Evolutionary conservation across 495 filamentous ascomycete genomes (phyloP).

Genomic region (Cryomyces minteri): DNA sequence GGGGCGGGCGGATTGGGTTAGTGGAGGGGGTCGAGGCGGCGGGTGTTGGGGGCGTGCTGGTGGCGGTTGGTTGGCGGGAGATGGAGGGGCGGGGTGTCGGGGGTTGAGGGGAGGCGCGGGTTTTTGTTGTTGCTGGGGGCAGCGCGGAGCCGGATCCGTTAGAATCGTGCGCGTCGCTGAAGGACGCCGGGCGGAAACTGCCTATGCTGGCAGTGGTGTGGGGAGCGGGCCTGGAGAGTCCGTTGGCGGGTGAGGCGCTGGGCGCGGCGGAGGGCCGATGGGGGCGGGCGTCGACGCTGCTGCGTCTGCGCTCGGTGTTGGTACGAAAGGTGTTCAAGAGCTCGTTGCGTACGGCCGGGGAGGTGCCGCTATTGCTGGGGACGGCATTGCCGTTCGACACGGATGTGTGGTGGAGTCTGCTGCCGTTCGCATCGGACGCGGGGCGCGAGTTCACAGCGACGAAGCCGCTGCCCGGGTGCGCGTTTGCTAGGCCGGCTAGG

Average conservation of each 20-base stretch:
- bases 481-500: too few species aligned
- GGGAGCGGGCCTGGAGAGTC: background rate
- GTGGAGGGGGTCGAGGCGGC: background rate
- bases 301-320: slow-evolving; percentile 28
- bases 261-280: background rate
- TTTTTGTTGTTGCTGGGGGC: background rate
- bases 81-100: background rate
- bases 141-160: background rate
- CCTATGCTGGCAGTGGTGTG: background rate
- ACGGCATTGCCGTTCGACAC: background rate
- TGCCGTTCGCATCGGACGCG: slow-evolving; percentile 7
- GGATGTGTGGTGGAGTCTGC: background rate
- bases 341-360: slow-evolving; percentile 31
- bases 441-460: slow-evolving; percentile 36
- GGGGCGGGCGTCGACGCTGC: slow-evolving; percentile 2
- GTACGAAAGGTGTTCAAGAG: slow-evolving; percentile 40
- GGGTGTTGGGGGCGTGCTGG: background rate
- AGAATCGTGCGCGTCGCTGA: background rate
- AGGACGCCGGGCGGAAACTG: background rate
- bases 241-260: background rate
- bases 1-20: background rate
- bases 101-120: background rate
- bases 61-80: background rate
- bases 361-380: slow-evolving; percentile 30
- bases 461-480: slow-evolving; percentile 29